These are phyloP conservation scores for Diaporthe sp. DNA, from an alignment of 2,329 filamentous ascomycete species.

Conservation along the genomic window DNA sequence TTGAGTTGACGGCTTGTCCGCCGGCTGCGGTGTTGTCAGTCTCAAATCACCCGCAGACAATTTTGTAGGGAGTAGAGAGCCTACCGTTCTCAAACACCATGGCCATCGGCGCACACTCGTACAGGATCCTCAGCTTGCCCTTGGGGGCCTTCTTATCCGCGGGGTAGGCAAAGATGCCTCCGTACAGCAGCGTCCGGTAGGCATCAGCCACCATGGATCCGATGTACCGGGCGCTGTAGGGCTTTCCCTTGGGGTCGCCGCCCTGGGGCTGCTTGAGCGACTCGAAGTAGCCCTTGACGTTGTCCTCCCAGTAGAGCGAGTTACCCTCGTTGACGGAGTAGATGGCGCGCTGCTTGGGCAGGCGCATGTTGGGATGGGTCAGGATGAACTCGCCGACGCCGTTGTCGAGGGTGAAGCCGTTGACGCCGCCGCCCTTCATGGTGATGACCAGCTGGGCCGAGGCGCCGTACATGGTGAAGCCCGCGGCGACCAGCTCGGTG, in stretches of 20 bases:
- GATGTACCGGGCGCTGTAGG: slow-evolving; percentile 95
- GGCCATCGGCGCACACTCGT: slow-evolving; percentile 99
- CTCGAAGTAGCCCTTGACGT: slow-evolving; percentile 89
- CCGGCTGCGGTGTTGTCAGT: slow-evolving; percentile 73
- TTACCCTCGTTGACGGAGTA: slow-evolving; percentile 99
- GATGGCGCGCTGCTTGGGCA: slow-evolving; percentile 84
- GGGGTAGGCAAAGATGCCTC: slow-evolving; percentile 97
- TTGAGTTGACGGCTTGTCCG: slow-evolving; percentile 90
- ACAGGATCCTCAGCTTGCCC: slow-evolving; percentile 96
- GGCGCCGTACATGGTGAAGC: slow-evolving; percentile 99
- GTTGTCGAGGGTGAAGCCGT: slow-evolving; percentile 98
- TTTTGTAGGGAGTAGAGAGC: slow-evolving; percentile 47
- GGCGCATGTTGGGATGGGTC: slow-evolving; percentile 92
- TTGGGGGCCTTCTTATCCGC: slow-evolving; percentile 98
- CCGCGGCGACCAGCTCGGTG: slow-evolving; percentile 90
- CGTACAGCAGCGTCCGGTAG: slow-evolving; percentile 94
- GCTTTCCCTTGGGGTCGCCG: slow-evolving; percentile 84
- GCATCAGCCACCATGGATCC: slow-evolving; percentile 99
- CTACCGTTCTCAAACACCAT: slow-evolving; percentile 98
- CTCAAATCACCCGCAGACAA: not conserved
- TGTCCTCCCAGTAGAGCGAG: slow-evolving; percentile 94
- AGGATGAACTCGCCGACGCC: slow-evolving; percentile 98
- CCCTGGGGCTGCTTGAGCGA: slow-evolving; percentile 82
- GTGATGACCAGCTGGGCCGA: slow-evolving; percentile 97
- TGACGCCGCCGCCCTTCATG: slow-evolving; percentile 92